A percentile compares a stretch with the other conserved stretches of the same genome.
phyloP scores from a whole-genome alignment of 257 asterid genomes.

The Solanum ossicruentum region DNA sequence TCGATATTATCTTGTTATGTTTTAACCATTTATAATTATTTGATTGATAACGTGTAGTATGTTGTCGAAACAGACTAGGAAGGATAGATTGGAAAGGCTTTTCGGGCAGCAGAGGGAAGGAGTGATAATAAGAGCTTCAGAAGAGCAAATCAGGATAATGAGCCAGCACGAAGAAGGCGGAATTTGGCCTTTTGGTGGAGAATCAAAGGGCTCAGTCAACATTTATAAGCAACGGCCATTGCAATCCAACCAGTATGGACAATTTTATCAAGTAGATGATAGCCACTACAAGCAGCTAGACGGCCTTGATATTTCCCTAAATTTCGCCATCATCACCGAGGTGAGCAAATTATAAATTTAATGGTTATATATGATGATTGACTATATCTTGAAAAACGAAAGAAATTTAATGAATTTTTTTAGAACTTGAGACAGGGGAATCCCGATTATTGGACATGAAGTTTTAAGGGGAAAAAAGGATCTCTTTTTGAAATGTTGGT shows the following conservation, averaged over 20 bases:
- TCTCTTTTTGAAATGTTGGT: too few species aligned
- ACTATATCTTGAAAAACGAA: too few species aligned
- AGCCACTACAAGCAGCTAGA: slow-evolving; percentile 17
- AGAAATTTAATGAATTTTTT: too few species aligned
- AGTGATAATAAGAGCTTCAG: slow-evolving; percentile 33
- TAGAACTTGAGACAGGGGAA: too few species aligned
- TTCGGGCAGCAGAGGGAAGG: slow-evolving; percentile 42
- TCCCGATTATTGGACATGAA: too few species aligned
- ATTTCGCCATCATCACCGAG: slow-evolving; percentile 36
- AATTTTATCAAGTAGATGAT: slow-evolving; percentile 30
- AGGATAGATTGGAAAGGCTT: slow-evolving; percentile 25
- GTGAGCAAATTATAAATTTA: slow-evolving; percentile 6
- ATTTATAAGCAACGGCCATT: slow-evolving; percentile 23
- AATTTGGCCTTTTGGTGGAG: slow-evolving; percentile 60
- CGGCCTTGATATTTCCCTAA: slow-evolving; percentile 31
- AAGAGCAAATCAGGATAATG: slow-evolving; percentile 44
- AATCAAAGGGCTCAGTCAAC: slow-evolving; percentile 19
- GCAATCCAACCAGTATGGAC: slow-evolving; percentile 40
- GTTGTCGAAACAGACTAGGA: slow-evolving; percentile 8
- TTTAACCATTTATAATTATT: background rate
- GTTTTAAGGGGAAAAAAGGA: too few species aligned
- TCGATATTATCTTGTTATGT: too few species aligned
- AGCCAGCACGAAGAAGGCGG: slow-evolving; percentile 46
- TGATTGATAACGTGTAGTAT: background rate
- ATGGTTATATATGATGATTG: background rate